These are phyloP conservation scores for Hibiscus mutabilis DNA, from an alignment of 345 rosid species.

Conservation along the genomic window DNA sequence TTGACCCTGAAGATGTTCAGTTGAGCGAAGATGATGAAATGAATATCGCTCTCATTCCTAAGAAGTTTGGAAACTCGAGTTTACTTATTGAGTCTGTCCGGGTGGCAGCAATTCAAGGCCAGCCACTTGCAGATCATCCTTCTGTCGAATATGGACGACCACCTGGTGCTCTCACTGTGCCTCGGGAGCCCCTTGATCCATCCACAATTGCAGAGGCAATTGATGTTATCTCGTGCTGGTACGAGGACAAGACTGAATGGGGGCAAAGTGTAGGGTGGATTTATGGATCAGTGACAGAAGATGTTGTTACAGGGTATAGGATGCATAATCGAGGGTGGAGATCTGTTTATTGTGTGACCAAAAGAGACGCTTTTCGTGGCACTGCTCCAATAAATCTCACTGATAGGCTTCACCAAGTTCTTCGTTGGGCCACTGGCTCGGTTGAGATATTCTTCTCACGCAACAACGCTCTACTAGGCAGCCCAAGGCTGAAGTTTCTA, in stretches of 20 bases:
- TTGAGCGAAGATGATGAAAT: constrained; percentile 41
- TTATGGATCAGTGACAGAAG: constrained; percentile 80
- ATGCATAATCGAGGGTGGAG: constrained; percentile 91
- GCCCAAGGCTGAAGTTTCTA: constrained; percentile 48
- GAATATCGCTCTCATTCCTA: constrained; percentile 42
- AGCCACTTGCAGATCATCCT: constrained; percentile 49
- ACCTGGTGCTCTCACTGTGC: constrained; percentile 53
- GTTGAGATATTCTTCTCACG: constrained; percentile 85
- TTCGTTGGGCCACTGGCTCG: constrained; percentile 84
- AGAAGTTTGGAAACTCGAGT: constrained; percentile 67
- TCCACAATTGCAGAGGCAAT: constrained; percentile 61
- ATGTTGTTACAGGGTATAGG: constrained; percentile 71
- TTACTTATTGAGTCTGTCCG: constrained; percentile 44
- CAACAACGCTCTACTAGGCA: constrained; percentile 62
- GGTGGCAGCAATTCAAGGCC: constrained; percentile 61
- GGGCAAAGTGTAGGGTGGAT: constrained; percentile 73
- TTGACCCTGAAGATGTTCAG: constrained; percentile 20
- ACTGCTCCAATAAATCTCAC: constrained; percentile 72
- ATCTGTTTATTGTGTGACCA: constrained; percentile 64
- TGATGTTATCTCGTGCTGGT: constrained; percentile 76
- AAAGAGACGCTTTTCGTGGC: constrained; percentile 74
- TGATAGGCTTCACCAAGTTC: constrained; percentile 78
- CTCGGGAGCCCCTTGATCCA: constrained; percentile 44
- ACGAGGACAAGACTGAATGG: constrained; percentile 86
- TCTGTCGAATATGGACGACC: constrained; percentile 47